These are phyloP conservation scores for Fusarium veterinarium DNA, from an alignment of 2,329 filamentous ascomycete genomes.

Conservation along the genomic window DNA sequence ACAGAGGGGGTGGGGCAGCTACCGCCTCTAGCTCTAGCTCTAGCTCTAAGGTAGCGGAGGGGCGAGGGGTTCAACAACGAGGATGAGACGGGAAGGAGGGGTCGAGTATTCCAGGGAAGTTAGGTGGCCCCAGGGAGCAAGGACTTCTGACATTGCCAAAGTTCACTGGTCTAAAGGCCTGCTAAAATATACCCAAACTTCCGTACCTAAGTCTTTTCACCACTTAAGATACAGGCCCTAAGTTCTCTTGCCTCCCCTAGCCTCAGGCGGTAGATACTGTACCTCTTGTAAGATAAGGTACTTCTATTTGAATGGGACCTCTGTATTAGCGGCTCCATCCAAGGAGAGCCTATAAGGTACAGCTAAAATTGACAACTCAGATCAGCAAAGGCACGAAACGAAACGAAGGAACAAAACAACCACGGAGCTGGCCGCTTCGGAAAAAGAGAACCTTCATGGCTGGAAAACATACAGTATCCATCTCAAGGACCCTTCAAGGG, in stretches of 20 bases:
- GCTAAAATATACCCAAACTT: not conserved
- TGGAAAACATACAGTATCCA: not conserved
- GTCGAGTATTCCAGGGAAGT: conserved; percentile 1
- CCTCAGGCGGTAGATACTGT: not conserved
- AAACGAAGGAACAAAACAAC: not conserved
- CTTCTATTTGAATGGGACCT: not conserved
- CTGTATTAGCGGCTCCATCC: conserved; percentile 3
- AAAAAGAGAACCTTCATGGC: not conserved
- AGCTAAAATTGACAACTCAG: conserved; percentile 20
- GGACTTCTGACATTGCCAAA: not conserved
- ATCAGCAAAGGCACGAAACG: not conserved
- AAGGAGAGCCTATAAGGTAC: not conserved
- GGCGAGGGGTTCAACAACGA: conserved; percentile 12
- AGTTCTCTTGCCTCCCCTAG: no score
- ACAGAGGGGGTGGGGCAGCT: conserved; percentile 32
- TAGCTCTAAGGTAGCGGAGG: not conserved
- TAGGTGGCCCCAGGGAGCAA: not conserved
- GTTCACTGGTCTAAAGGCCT: not conserved
- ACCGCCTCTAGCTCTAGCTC: not conserved
- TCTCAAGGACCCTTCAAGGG: not conserved
- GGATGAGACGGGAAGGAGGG: not conserved
- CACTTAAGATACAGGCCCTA: not conserved
- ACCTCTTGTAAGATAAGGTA: not conserved
- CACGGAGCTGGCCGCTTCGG: conserved; percentile 4
- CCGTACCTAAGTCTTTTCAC: not conserved